Evolutionary conservation across 2,329 filamentous ascomycete genomes (phyloP).

Genomic region (Dactylonectria macrodidyma): DNA sequence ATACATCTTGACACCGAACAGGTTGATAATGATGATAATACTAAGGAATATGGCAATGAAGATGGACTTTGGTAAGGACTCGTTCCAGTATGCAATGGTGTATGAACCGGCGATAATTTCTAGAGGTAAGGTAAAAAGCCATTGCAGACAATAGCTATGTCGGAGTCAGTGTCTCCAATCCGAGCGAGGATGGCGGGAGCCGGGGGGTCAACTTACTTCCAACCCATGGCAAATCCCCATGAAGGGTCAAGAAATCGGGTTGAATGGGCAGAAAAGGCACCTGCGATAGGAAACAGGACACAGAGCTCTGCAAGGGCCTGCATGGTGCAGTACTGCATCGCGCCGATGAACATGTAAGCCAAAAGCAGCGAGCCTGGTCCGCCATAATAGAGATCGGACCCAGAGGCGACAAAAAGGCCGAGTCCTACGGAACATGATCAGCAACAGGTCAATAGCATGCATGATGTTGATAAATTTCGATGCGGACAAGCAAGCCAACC

Average conservation of each 20-base stretch:
- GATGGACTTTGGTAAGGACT: constrained; percentile 75
- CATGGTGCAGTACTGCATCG: constrained; percentile 7
- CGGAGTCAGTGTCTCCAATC: constrained; percentile 1
- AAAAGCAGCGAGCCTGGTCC: constrained; percentile 3
- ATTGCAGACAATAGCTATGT: constrained; percentile 84
- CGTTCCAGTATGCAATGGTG: constrained; percentile 86
- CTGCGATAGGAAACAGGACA: constrained; percentile 1
- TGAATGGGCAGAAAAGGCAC: constrained; percentile 8
- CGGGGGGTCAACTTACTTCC: constrained; percentile 48
- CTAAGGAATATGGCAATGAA: constrained; percentile 88
- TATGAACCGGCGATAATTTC: constrained; percentile 91
- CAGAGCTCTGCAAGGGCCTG: constrained; percentile 7
- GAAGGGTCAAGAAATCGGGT: neutral
- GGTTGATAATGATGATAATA: constrained; percentile 83
- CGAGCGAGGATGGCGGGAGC: too few species aligned
- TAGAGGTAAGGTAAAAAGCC: constrained; percentile 86
- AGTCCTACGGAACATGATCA: constrained; percentile 1
- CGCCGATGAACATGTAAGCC: constrained; percentile 5
- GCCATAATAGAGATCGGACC: constrained; percentile 5
- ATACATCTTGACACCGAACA: constrained; percentile 90
- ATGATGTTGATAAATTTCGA: too few species aligned
- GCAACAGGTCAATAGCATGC: too few species aligned
- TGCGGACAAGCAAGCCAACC: too few species aligned
- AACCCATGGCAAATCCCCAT: constrained; percentile 65
- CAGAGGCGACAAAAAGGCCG: constrained; percentile 6